Percentiles rank a stretch among this genome's conserved stretches.
These are phyloP conservation scores for Pogostemon cablin DNA, from an alignment of 257 asterid species.

Conservation along the genomic window DNA sequence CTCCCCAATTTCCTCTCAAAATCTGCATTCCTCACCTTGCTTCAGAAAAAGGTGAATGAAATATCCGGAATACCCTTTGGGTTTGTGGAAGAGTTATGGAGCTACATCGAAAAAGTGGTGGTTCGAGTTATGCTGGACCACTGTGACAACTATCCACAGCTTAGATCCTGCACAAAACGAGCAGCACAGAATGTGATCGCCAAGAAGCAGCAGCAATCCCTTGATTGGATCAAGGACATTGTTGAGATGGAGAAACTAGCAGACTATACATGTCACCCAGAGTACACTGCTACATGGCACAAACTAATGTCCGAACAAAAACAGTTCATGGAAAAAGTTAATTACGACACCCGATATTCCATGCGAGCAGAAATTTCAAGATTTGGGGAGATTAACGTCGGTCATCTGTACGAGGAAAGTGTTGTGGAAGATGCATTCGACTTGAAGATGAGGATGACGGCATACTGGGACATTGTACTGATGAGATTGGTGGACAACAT, in stretches of 20 bases:
- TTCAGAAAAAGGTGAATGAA: constrained; percentile 12
- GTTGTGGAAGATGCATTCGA: constrained; percentile 29
- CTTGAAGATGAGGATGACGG: constrained; percentile 34
- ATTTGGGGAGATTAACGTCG: constrained; percentile 11
- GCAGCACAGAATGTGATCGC: constrained; percentile 21
- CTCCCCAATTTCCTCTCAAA: constrained; percentile 20
- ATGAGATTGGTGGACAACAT: constrained; percentile 34
- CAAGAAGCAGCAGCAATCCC: constrained; percentile 19
- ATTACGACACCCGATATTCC: rapidly evolving
- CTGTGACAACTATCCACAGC: constrained; percentile 24
- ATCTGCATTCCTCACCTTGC: constrained; percentile 20
- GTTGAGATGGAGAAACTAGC: constrained; percentile 37
- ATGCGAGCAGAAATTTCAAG: background rate
- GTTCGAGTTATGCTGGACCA: constrained; percentile 12
- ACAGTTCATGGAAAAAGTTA: background rate
- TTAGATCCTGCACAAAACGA: background rate
- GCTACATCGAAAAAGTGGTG: background rate
- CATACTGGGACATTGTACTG: constrained; percentile 35
- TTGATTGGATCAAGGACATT: constrained; percentile 24
- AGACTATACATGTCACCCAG: constrained; percentile 30
- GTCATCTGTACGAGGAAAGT: background rate
- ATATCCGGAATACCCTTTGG: background rate
- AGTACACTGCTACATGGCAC: constrained; percentile 21
- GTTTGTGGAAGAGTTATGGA: constrained; percentile 22
- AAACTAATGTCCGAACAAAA: constrained; percentile 21